Evolutionary conservation across 148 eudicot genomes (phyloP), one percentile per base, ranked within the genome.

Genomic region (Spergularia marina): DNA sequence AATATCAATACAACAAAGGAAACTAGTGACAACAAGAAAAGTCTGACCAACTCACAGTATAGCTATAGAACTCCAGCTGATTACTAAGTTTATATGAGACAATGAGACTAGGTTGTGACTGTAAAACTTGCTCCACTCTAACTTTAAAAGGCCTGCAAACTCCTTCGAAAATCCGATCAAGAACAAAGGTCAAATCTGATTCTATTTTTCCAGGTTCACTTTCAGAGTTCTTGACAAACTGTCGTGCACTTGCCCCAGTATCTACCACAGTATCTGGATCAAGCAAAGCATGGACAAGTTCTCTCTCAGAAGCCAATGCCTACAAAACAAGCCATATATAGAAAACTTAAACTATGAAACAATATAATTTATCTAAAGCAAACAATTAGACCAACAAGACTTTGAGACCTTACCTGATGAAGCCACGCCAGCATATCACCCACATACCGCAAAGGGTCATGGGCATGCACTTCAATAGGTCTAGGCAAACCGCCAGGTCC

Each of bases 281-380:
- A 82, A 95, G 91, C 79, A 95, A 84, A 70, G 87, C 97, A 83
- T 90, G 89, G 69, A 95, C 98, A 80, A 95, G 96, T 83, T 95
- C 98, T 84, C 94, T 92, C 88, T 95, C 98, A 77, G 98, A 92
- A 79, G 98, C 98, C 85, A 95, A 85, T 47, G 97, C 98, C 98
- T 95, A 63, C 21, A 52, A 71, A 39, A 56, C 16, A 65, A 20
- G 68, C 21, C 18, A 30, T 53, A 30, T 30, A 36, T 47, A 57
- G 14, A 13, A 12, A 59, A 15, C n/a, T 65, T 34, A 71, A 51
- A 21, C 17, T 39, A 49, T 30, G 49, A 65, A 44, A 70, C 34
- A 47, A 68, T 49, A 10, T 23, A 69, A 49, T 18, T 12, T 58
- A 51, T 65, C 55, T 20, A 16, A 4, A 64, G 20, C 16, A 49